phyloP scores from a whole-genome alignment of 164 flowering plant species.

The Piper betle region DNA sequence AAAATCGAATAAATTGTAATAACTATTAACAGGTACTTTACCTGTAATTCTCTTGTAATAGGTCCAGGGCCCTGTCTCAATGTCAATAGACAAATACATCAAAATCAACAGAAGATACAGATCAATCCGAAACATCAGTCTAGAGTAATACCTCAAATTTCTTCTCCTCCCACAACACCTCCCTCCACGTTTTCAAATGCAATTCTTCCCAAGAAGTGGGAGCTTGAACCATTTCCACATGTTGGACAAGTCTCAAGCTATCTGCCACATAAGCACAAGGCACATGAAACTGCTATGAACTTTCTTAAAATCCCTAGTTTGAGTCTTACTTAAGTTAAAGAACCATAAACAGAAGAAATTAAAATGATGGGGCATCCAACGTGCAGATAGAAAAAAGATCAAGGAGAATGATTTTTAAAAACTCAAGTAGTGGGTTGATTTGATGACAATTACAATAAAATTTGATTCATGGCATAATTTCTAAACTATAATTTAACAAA shows the following conservation, averaged over 20 bases:
- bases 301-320: neutral
- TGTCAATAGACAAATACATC: neutral
- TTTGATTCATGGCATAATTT: too few relatives aligned
- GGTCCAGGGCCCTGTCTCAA: conserved; percentile 43
- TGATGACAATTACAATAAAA: too few relatives aligned
- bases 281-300: neutral
- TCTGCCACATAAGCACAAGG: conserved; percentile 23
- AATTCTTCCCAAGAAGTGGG: conserved; percentile 48
- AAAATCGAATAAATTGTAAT: neutral
- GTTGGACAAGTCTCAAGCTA: conserved; percentile 78
- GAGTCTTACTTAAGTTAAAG: neutral
- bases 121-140: neutral
- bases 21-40: conserved; percentile 7
- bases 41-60: conserved; percentile 59
- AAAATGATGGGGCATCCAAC: too few relatives aligned
- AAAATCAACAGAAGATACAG: neutral
- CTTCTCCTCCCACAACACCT: conserved; percentile 58
- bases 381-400: neutral
- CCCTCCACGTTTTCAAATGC: conserved; percentile 36
- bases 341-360: neutral
- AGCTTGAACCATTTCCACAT: conserved; percentile 54
- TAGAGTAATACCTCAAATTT: conserved; percentile 37
- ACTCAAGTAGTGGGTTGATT: too few relatives aligned
- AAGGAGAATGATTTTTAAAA: too few relatives aligned
- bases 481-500: too few relatives aligned